phyloP scores from a whole-genome alignment of 2,329 filamentous ascomycete species.

The Colletotrichum spaethianum region DNA sequence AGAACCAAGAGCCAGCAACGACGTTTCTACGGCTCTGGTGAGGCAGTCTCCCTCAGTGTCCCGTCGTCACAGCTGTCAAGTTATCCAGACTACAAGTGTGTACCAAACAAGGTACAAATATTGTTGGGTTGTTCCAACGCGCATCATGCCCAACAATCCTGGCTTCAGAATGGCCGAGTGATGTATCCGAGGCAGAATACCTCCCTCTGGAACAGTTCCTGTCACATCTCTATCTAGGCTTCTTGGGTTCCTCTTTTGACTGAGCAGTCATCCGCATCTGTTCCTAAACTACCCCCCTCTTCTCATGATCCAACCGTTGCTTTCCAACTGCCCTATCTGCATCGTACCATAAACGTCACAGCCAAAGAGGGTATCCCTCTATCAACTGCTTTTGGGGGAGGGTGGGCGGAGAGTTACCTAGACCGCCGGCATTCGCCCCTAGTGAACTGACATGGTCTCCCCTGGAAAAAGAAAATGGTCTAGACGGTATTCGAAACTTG shows the following conservation, averaged over 20 bases:
- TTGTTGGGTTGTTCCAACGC: too few species aligned
- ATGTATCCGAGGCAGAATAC: not conserved
- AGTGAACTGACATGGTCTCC: constrained; percentile 1
- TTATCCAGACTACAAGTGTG: not conserved
- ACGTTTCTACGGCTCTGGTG: not conserved
- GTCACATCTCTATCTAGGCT: not conserved
- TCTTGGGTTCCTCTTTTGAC: too few species aligned
- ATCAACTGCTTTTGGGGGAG: not conserved
- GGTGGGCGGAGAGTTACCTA: not conserved
- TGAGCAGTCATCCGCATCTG: not conserved
- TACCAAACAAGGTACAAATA: not conserved
- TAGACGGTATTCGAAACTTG: constrained; percentile 2
- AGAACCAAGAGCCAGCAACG: not conserved
- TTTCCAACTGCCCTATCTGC: not conserved
- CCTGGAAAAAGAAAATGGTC: not conserved
- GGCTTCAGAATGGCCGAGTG: too few species aligned
- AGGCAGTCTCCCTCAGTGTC: not conserved
- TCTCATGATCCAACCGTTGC: not conserved
- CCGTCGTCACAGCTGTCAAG: not conserved
- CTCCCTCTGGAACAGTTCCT: not conserved
- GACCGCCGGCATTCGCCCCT: not conserved
- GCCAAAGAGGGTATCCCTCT: not conserved
- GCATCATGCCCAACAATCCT: too few species aligned
- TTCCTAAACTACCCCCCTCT: not conserved
- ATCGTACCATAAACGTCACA: constrained; percentile 2